A percentile compares a stretch with the other conserved stretches of the same genome.
Conservation (phyloP, 2,329 filamentous ascomycete species). For the Cladophialophora bantiana region DNA sequence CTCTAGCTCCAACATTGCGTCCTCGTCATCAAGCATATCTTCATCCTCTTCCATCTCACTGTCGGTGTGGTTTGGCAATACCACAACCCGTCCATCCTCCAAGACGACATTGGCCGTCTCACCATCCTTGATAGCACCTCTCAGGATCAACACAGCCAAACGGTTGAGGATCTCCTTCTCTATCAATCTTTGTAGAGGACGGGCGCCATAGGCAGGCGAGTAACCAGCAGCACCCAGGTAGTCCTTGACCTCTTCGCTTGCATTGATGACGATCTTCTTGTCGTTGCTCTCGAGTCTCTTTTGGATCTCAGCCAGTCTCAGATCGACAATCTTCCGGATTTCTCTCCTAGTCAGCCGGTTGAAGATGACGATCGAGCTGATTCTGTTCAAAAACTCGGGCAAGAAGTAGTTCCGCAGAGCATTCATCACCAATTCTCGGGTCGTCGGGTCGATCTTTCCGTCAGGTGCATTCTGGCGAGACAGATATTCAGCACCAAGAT, state of each 20-base stretch:
- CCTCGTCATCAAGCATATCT: conserved; percentile 80
- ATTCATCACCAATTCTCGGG: conserved; percentile 87
- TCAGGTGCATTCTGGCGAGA: conserved; percentile 77
- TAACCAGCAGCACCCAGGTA: conserved; percentile 92
- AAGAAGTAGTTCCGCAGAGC: conserved; percentile 95
- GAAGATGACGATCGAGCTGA: conserved; percentile 96
- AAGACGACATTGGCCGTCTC: conserved; percentile 82
- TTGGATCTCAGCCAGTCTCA: conserved; percentile 87
- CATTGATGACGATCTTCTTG: conserved; percentile 83
- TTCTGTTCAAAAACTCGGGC: conserved; percentile 97
- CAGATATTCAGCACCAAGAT: conserved; percentile 94
- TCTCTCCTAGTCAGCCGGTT: conserved; percentile 89
- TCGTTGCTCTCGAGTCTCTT: conserved; percentile 85
- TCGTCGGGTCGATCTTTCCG: conserved; percentile 84
- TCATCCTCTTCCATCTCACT: conserved; percentile 67
- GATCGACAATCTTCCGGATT: conserved; percentile 94
- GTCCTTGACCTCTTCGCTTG: conserved; percentile 85
- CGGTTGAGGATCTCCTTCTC: conserved; percentile 97
- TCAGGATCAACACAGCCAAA: conserved; percentile 87
- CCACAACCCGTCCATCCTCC: conserved; percentile 74
- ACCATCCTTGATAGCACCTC: conserved; percentile 83
- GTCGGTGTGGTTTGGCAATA: conserved; percentile 79
- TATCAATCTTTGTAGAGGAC: conserved; percentile 86
- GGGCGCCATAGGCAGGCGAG: conserved; percentile 91
- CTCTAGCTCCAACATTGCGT: conserved; percentile 74